Evolutionary conservation across 495 filamentous ascomycete genomes (phyloP), one percentile per base, ranked within the genome.

Genomic region (Penicillium flavigenum): DNA sequence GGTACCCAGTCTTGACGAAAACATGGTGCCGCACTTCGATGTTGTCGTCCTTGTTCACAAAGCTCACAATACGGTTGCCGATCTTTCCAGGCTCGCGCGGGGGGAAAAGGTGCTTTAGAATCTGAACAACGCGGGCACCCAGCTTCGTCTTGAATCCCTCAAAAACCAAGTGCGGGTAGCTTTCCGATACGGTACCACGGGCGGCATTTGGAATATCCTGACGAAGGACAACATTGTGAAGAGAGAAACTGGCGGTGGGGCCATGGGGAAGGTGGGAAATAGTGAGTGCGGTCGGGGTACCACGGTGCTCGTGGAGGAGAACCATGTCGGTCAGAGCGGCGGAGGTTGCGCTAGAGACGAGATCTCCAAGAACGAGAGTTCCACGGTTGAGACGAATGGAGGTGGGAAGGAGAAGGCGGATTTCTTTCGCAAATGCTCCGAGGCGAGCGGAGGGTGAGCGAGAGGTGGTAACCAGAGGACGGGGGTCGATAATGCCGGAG

Each of bases 171-270:
- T 98, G 93, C 0, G 94, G 94, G 63, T 97, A 99, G 47, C 84
- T 87, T 76, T 99, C 94, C 51, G 85, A 90, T 31, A 99, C 92
- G 0, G 95, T 99, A 31, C 94, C 94, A 51, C 89, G 81, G 26
- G 89, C 82, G 22, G 89, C 79, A 58, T 92, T 89, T 0, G 94
- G 95, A 19, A 99, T 93, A 75, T 98, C 95, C 54, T 91, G 88
- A 32, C 94, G 88, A 9, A 98, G 81, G 19, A 97, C 88, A 10
- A 98, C 93, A 62, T 99, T 98, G 72, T 97, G 92, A 11, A 99
- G 78, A 2, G 88, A 92, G 64, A 96, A 96, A 43, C 89, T 89
- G 34, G 90, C 86, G 0, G 95, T 98, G 1, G 94, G 94, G 0
- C 94, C 95, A 61, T 96, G 92, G 11, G 94, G 94, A 47, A 97